Evolutionary conservation across 768 basidiomycete genomes (phyloP), one percentile per base, ranked within the genome.

Genomic region (Pleurotus citrinopileatus): DNA sequence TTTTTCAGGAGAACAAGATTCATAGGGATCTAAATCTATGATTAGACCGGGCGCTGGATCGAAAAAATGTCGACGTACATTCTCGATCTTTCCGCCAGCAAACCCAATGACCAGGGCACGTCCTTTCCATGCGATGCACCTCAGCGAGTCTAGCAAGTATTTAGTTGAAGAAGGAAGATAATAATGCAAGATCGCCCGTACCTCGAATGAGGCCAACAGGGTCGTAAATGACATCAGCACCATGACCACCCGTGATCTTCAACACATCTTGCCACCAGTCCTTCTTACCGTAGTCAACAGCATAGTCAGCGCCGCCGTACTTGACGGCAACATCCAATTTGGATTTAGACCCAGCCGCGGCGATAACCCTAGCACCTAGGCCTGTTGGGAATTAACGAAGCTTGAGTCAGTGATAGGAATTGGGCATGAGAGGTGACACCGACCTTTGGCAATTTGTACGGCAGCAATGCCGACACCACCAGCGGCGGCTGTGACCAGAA

Each of bases 41-140:
- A 22, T 67, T 62, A 54, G 63, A 61, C 59, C 6, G 55, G 62
- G 52, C 61, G 6, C 17, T 23, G 22, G 5, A 28, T 32, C 23
- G 3, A 57, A 9, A 22, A 43, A 37, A 38, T 5, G 15, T 42
- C 17, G 22, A 53, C 65, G 8, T 45, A 89, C 87, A 76, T 92
- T 91, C 68, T 94, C 92, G 52, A 96, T 92, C 10, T 76, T 69
- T 3, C 91, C 91, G 5, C 80, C 89, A 3, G 89, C 92, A 67
- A 95, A 98, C 4, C 96, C 97, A 48, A 99, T 86, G n/a, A 98
- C 89, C 9, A 99, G 62, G 1, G 89, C 86, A 12, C 96, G 82
- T 1, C 95, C 94, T 66, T 95, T 94, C 86, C 95, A 98, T 0
- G 89, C 90, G 54, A 94, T 91, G 66, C 94, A 96, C 66, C 95